A percentile compares a stretch with the other conserved stretches of the same genome.
These are phyloP conservation scores for Wickerhamiella azymoides DNA, from an alignment of 805 yeast species.

Conservation along the genomic window DNA sequence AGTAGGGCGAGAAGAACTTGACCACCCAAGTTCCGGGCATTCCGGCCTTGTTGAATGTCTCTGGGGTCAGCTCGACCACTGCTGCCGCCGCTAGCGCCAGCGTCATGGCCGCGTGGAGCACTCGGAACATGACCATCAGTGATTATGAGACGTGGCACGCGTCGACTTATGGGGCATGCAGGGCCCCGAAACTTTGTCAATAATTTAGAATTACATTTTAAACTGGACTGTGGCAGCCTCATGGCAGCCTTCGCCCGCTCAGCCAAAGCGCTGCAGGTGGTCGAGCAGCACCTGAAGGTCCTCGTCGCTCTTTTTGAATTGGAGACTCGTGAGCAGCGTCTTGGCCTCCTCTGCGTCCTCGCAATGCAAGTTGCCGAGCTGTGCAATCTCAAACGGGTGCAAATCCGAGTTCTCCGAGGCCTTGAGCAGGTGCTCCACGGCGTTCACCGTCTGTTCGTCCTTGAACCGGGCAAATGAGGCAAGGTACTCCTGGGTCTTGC, in stretches of 20 bases:
- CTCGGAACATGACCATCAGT: background rate
- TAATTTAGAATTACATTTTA: too few relatives aligned
- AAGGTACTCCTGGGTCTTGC: conserved; percentile 80
- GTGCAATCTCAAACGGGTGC: conserved; percentile 95
- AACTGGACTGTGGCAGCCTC: too few relatives aligned
- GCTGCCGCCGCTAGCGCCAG: background rate
- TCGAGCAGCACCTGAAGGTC: conserved; percentile 79
- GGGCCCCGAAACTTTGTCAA: too few relatives aligned
- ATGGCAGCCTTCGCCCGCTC: background rate
- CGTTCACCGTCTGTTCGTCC: conserved; percentile 83
- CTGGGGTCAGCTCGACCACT: conserved; percentile 11
- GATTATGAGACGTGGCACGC: background rate
- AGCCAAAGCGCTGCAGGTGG: conserved; percentile 44
- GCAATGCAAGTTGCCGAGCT: conserved; percentile 74
- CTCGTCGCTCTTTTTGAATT: conserved; percentile 66
- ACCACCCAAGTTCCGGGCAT: conserved; percentile 50
- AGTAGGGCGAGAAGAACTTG: conserved; percentile 84
- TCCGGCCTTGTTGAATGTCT: conserved; percentile 13
- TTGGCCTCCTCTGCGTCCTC: conserved; percentile 97
- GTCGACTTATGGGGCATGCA: too few relatives aligned
- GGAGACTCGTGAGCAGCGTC: conserved; percentile 79
- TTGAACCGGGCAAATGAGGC: conserved; percentile 79
- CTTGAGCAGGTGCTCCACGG: conserved; percentile 76
- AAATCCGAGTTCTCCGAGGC: conserved; percentile 58
- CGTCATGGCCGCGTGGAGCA: background rate